Percentiles rank a stretch among this genome's conserved stretches.
These are phyloP conservation scores for Podaxis sp. DNA, from an alignment of 768 basidiomycete genomes.

Conservation along the genomic window DNA sequence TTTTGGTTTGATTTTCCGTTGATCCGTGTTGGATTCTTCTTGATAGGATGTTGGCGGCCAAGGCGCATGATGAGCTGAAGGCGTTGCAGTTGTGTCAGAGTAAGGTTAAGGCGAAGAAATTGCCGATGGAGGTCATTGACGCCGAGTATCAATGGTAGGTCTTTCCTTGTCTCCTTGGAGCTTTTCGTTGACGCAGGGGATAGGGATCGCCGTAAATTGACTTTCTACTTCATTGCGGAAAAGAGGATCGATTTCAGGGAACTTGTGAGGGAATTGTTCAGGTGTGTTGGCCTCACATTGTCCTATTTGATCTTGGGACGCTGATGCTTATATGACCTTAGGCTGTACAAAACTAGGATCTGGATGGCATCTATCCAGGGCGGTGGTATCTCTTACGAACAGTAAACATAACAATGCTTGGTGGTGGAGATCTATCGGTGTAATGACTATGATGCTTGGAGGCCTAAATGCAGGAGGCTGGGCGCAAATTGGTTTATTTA, in stretches of 20 bases:
- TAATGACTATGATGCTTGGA: not conserved
- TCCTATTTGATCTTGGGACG: not conserved
- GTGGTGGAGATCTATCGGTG: not conserved
- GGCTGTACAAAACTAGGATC: slow-evolving; percentile 89
- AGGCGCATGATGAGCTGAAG: slow-evolving; percentile 88
- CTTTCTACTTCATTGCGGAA: slow-evolving; percentile 96
- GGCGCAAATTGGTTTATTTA: not conserved
- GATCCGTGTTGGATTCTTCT: not conserved
- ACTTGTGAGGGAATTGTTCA: slow-evolving; percentile 90
- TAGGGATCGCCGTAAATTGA: slow-evolving; percentile 97
- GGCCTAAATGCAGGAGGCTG: not conserved
- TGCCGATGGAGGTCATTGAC: slow-evolving; percentile 98
- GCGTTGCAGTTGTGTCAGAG: slow-evolving; percentile 87
- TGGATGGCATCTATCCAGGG: slow-evolving; percentile 90
- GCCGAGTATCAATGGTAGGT: slow-evolving; percentile 97
- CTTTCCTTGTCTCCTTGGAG: not conserved
- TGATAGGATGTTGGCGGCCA: slow-evolving; percentile 65
- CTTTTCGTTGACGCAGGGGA: not conserved
- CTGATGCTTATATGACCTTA: slow-evolving; percentile 20
- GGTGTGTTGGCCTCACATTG: slow-evolving; percentile 39
- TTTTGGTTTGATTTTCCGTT: not conserved
- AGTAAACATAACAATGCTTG: slow-evolving; percentile 16
- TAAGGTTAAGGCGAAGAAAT: slow-evolving; percentile 89
- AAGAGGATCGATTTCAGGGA: slow-evolving; percentile 96
- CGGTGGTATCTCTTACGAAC: slow-evolving; percentile 33